phyloP scores from a whole-genome alignment of 306 rosid species.

The Inga oerstediana region DNA sequence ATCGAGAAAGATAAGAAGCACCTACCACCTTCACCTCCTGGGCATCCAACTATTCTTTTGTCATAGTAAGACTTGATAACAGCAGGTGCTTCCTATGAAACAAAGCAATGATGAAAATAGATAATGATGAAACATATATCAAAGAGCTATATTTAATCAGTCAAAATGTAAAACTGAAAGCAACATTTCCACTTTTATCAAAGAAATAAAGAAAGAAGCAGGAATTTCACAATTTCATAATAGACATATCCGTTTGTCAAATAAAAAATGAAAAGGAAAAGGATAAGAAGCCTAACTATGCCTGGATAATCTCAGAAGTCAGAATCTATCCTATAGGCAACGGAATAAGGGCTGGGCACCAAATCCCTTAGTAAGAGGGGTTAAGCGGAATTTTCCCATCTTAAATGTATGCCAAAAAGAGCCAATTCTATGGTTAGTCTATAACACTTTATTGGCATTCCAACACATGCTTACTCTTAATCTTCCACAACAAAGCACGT shows the following conservation, averaged over 20 bases:
- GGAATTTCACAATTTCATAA: not conserved
- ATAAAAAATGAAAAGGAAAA: not conserved
- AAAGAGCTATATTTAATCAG: not conserved
- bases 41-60: constrained; percentile 96
- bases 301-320: not conserved
- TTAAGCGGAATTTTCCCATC: not conserved
- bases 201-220: not conserved
- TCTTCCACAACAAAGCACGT: not conserved
- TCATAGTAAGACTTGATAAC: constrained; percentile 71
- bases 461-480: not conserved
- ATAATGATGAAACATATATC: constrained; percentile 6
- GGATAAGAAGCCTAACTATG: not conserved
- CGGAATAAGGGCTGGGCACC: not conserved
- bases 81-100: constrained; percentile 82
- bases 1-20: constrained; percentile 22
- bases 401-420: not conserved
- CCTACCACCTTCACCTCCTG: constrained; percentile 94
- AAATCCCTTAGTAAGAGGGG: constrained; percentile 1
- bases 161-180: constrained; percentile 7
- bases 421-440: not conserved
- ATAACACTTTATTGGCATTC: not conserved
- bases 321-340: not conserved
- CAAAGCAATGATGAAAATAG: constrained; percentile 23
- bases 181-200: not conserved
- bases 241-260: not conserved